Evolutionary conservation across 176 grass and related monocot genomes (phyloP), one percentile per base, ranked within the genome.

Genomic region (Panicum miliaceum): DNA sequence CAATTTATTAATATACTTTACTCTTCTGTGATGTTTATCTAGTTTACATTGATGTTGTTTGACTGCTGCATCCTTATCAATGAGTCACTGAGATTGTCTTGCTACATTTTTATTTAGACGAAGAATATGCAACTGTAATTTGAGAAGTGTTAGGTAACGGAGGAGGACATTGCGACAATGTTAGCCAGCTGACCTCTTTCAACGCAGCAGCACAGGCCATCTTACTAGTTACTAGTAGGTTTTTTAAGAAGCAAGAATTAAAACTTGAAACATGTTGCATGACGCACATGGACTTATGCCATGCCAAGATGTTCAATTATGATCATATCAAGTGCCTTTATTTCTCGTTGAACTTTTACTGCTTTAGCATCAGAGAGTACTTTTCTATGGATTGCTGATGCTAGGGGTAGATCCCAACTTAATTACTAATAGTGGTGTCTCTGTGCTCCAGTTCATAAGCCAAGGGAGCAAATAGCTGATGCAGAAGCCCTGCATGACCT

Each of bases 391-490:
- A 38, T 12, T 20, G 45, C 2, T 52, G 14, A 64, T 61, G 50
- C 63, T 79, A 19, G 12, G 25, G 29, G 12, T 22, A 52, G 42
- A 19, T 16, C 35, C 35, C 22, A 22, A 26, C 35, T 58, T 11
- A 40, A 37, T 34, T 26, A 72, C 26, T 46, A 64, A 75, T 2
- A 19, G 5, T 19, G 19, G 0, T 37, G 14, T 73, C 12, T 56
- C 11, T 46, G 2, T 81, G 36, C 79, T 56, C n/a, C 90, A 98
- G 95, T 94, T 71, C 82, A 91, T 16, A 98, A 81, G 67, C 95
- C 95, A 12, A 93, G 90, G 88, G 95, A 97, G 80, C 95, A 94
- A 80, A 74, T 97, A 16, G 90, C 92, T 22, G 95, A 97, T 25
- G 95, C 95, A 48, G 92, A 94, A 65, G 87, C 95, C 7, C 83